Base-by-base conservation (phyloP, 208 protist genomes). In the Leishmania braziliensis region DNA sequence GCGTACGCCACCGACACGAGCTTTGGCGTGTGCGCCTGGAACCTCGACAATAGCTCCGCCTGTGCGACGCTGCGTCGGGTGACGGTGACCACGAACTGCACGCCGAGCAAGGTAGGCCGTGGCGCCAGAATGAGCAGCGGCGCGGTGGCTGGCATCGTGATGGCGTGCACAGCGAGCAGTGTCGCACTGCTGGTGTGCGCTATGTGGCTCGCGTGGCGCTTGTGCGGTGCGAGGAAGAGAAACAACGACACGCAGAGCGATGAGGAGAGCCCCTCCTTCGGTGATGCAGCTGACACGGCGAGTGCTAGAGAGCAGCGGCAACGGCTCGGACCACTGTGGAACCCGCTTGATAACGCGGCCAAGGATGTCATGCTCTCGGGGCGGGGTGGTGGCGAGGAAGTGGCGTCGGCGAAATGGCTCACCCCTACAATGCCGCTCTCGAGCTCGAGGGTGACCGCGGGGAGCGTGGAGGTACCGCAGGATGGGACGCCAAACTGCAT, bases 11-110 rank as follows among this genome's bases (percentile, higher is more conserved):
- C 74, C 5, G 63, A 39, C 46, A 83, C 87, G 16, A 51, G 69
- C n/a, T 94, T 86, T 71, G 86, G 78, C 69, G 70, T 94, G 62
- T 94, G 91, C 79, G 85, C 82, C 71, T 92, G 82, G 87, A 84
- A 86, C 81, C 26, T 84, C 33, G 65, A 23, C 12, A 83, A 94
- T 76, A 51, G 66, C 48, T 79, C 79, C 6, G 82, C 89, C 72
- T 92, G 89, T 63, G 82, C 81, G 43, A 91, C 87, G 56, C 77
- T 94, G 69, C 48, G 62, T 66, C 46, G 26, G 58, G 74, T 91
- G 39, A 78, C 78, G 51, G 76, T 85, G 58, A 85, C 51, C 58
- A 85, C 43, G 5, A 81, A 89, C 29, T 85, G 75, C 81, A 81
- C 46, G 43, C 53, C n/a, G 51, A 43, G 26, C 68, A 80, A 18